Evolutionary conservation across 805 yeast species (phyloP), one percentile per base, ranked within the genome.

Genomic region (Tetrapisispora arboricola): DNA sequence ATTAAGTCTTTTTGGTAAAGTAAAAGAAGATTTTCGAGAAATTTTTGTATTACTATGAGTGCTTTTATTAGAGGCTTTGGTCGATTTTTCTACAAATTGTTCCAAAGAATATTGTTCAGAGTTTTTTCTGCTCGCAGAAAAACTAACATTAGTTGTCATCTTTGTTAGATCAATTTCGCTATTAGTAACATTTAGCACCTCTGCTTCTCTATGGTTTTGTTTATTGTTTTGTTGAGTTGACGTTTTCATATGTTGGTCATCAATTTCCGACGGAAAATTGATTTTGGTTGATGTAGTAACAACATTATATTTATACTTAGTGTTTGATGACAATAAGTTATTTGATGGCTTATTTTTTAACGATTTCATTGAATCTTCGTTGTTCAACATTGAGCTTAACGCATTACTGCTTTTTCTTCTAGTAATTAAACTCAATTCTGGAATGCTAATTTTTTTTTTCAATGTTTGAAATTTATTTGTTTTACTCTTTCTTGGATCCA

Each of bases 391-490:
- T 15, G 27, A 11, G 6, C n/a, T 22, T 34, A 24, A 16, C 11
- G 32, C 18, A 21, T 28, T 36, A 15, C 20, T 28, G n/a, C 26
- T 31, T 17, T 17, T 30, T 13, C 31, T 24, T 19, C 19, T 10
- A 18, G 40, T 20, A 3, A 22, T 24, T 4, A 38, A 25, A 38
- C 26, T 38, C 9, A 38, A n/a, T 22, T 38, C 40, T 18, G 36
- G 36, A 2, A 39, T 28, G n/a, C 34, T 39, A 19, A 34, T 35
- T 35, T 40, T 40, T 19, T 35, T 40, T 27, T 26, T 35, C 10
- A 34, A 35, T 17, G 20, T 35, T 30, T 30, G 26, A n/a, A 35
- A 24, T 25, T 35, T 34, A 11, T 28, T 31, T 7, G 6, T 18
- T 38, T 38, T 38, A 5, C 22, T 15, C 17, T 25, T 34, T 34